Base-by-base conservation (phyloP, 805 yeast genomes). In the Deakozyma indianensis region DNA sequence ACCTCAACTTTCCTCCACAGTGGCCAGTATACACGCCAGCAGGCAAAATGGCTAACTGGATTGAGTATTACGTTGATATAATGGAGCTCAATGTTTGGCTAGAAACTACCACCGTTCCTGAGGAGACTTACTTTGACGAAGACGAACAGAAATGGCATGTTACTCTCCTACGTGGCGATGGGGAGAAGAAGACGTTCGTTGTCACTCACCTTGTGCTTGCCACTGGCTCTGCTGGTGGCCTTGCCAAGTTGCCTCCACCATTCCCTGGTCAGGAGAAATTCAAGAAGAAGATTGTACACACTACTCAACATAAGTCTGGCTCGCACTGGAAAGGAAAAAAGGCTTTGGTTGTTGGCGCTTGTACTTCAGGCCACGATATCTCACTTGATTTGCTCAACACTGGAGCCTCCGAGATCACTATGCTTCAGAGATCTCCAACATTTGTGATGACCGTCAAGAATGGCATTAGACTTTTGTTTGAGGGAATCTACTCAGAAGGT, bases 341-440 rank as follows among this genome's bases (percentile, higher is more conserved):
- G 25, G 73, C 70, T 0, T 44, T 69, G 28, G 73, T 69, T 27
- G 60, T 69, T 45, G 74, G 74, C 41, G 64, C 71, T 18, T 64
- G 73, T 52, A 67, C 67, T 48, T 67, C 72, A 40, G 70, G 67
- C 9, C 74, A 69, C 51, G 74, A 69, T 55, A 67, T 69, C 42
- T 63, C 68, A 29, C 68, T 66, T 45, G 74, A 69, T 53, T 65
- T 68, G 46, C 62, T 62, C 50, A 69, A 69, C 48, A 69, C 69
- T 49, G 73, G 71, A 22, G 67, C 65, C 3, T 7, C 38, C 20
- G 58, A 59, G 4, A 67, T 66, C 1, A 68, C 70, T 3, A 67
- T 69, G 66, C 53, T 69, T 4, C 74, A 69, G 52, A 58, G 74
- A 42, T 69, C 73, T 3, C 62, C 70, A 3, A 69, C 73, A 1